phyloP scores from a whole-genome alignment of 345 rosid genomes.

The Citrus maxima region DNA sequence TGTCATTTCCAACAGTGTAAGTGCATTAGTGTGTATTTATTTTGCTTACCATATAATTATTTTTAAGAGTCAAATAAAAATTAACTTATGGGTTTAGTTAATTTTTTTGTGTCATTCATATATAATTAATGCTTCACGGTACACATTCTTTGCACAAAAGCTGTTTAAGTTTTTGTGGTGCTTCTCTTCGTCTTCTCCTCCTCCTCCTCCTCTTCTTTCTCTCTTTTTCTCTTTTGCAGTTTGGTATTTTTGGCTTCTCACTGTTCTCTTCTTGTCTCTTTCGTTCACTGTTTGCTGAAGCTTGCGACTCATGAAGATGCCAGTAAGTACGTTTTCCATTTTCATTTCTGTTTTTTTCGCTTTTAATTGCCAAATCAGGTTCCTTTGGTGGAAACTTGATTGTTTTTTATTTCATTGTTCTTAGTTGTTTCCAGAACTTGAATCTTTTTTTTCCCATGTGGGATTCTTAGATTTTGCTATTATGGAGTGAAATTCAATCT shows the following conservation, averaged over 20 bases:
- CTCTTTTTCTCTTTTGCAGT: conserved; percentile 18
- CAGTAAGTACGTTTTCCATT: conserved; percentile 93
- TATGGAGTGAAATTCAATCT: conserved; percentile 10
- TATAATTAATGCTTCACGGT: conserved; percentile 55
- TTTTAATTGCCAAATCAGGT: conserved; percentile 22
- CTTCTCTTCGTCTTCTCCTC: conserved; percentile 10
- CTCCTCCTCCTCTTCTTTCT: not conserved
- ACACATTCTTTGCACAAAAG: conserved; percentile 39
- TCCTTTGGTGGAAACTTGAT: conserved; percentile 17
- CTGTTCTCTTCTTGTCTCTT: conserved; percentile 7
- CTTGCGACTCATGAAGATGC: conserved; percentile 79
- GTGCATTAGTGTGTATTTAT: not conserved
- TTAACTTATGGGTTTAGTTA: conserved; percentile 4
- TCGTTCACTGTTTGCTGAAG: conserved; percentile 24
- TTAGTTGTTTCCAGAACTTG: not conserved
- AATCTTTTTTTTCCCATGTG: not conserved
- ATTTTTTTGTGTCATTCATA: conserved; percentile 39
- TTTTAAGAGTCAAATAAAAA: conserved; percentile 13
- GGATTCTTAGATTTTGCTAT: conserved; percentile 2
- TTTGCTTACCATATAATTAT: conserved; percentile 14
- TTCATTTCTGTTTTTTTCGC: conserved; percentile 4
- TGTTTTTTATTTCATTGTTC: conserved; percentile 4
- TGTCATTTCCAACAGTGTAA: conserved; percentile 21
- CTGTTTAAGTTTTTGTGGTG: conserved; percentile 30
- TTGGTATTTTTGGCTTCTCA: conserved; percentile 4